Percentiles rank a stretch among this genome's conserved stretches.
These are phyloP conservation scores for Volvox africanus DNA, from an alignment of 139 green algal species.

Conservation along the genomic window DNA sequence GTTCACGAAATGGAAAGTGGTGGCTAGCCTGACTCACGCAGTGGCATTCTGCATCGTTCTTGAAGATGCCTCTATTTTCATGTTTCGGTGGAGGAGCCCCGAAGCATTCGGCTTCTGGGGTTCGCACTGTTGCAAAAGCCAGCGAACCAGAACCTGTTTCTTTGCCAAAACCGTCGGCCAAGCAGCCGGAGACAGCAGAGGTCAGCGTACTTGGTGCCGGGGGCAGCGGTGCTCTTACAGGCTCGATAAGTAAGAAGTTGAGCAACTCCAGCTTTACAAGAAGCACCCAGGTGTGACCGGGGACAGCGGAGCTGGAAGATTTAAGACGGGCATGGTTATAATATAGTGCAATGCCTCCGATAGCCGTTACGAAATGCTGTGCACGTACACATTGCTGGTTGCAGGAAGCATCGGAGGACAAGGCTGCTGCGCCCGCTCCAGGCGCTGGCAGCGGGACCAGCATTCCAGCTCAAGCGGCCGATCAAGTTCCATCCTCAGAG, in stretches of 20 bases:
- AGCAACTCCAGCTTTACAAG: constrained; percentile 24
- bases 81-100: constrained; percentile 13
- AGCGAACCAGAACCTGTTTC: background rate
- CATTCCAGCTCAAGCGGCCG: background rate
- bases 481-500: background rate
- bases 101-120: background rate
- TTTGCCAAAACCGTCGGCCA: background rate
- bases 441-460: background rate
- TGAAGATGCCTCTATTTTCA: constrained; percentile 36
- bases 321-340: background rate
- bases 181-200: background rate
- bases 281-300: background rate
- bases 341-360: background rate
- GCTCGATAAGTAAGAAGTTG: background rate
- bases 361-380: background rate
- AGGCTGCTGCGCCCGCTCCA: background rate
- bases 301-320: background rate
- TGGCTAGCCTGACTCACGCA: background rate
- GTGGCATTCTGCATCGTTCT: background rate
- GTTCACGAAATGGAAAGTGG: background rate
- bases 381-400: background rate
- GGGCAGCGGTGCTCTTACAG: constrained; percentile 14
- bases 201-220: background rate
- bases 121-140: background rate
- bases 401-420: constrained; percentile 14